phyloP scores from a whole-genome alignment of 495 filamentous ascomycete genomes.

The Rusavskia elegans region DNA sequence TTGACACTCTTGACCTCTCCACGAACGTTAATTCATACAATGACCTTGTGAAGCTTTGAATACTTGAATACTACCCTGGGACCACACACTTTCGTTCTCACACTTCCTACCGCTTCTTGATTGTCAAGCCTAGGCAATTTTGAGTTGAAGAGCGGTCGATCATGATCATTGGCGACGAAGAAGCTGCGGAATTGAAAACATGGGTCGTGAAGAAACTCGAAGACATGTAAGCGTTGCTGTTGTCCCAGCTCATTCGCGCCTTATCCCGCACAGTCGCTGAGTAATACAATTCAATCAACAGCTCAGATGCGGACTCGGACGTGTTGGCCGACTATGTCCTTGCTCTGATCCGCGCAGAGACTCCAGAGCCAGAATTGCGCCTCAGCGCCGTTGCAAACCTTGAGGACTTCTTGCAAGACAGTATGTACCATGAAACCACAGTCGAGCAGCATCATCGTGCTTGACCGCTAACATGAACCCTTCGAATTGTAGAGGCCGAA shows the following conservation, averaged over 20 bases:
- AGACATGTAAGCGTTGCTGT: constrained; percentile 51
- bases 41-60: too few relatives aligned
- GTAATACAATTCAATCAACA: constrained; percentile 18
- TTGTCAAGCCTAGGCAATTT: too few relatives aligned
- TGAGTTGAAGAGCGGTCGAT: neutral
- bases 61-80: too few relatives aligned
- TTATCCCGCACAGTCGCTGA: neutral
- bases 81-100: too few relatives aligned
- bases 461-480: neutral
- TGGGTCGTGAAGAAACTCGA: constrained; percentile 88
- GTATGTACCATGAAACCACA: constrained; percentile 27
- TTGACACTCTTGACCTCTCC: too few relatives aligned
- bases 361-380: constrained; percentile 54
- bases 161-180: constrained; percentile 70
- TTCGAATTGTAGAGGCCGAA: constrained; percentile 37
- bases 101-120: too few relatives aligned
- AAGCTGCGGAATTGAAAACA: constrained; percentile 57
- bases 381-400: constrained; percentile 62
- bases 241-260: neutral
- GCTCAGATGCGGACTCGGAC: constrained; percentile 87
- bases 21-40: too few relatives aligned
- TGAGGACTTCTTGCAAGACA: constrained; percentile 74
- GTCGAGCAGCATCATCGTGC: neutral
- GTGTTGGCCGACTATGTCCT: constrained; percentile 93
- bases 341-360: constrained; percentile 73